Conservation (phyloP, 2,329 filamentous ascomycete genomes). For the Cladosporium austrohemisphaericum region DNA sequence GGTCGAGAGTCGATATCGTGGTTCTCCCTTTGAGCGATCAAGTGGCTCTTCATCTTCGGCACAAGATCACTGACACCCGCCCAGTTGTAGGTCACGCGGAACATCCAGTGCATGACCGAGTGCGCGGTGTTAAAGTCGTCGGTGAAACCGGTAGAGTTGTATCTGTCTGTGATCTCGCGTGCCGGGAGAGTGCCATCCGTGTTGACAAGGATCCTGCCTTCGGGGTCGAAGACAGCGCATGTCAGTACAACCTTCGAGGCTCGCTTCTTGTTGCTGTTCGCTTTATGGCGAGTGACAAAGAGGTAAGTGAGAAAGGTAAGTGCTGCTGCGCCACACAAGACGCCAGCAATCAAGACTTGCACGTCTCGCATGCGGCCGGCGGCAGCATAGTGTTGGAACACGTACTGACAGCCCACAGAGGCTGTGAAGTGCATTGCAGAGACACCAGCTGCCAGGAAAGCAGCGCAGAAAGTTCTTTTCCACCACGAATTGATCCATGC, state of each 20-base stretch:
- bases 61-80: slow-evolving; percentile 62
- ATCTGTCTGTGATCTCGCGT: slow-evolving; percentile 74
- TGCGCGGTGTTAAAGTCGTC: slow-evolving; percentile 75
- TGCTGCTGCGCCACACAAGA: slow-evolving; percentile 48
- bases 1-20: slow-evolving; percentile 29
- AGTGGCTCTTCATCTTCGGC: slow-evolving; percentile 66
- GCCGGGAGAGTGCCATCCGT: slow-evolving; percentile 66
- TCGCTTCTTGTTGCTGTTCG: slow-evolving; percentile 38
- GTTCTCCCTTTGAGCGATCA: slow-evolving; percentile 47
- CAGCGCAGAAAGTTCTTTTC: slow-evolving; percentile 65
- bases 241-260: slow-evolving; percentile 55
- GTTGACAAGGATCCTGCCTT: slow-evolving; percentile 65
- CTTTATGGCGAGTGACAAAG: slow-evolving; percentile 37
- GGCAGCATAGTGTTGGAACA: slow-evolving; percentile 48
- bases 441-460: slow-evolving; percentile 68
- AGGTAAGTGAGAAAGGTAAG: slow-evolving; percentile 35
- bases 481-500: slow-evolving; percentile 76
- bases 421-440: slow-evolving; percentile 88
- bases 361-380: slow-evolving; percentile 47
- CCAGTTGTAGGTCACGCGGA: slow-evolving; percentile 77
- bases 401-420: slow-evolving; percentile 66
- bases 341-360: slow-evolving; percentile 70
- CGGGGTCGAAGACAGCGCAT: slow-evolving; percentile 63
- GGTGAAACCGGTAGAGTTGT: slow-evolving; percentile 60
- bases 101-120: slow-evolving; percentile 83